These are phyloP conservation scores for Farysia itapuensis DNA, from an alignment of 1,284 basidiomycete genomes.

Conservation along the genomic window DNA sequence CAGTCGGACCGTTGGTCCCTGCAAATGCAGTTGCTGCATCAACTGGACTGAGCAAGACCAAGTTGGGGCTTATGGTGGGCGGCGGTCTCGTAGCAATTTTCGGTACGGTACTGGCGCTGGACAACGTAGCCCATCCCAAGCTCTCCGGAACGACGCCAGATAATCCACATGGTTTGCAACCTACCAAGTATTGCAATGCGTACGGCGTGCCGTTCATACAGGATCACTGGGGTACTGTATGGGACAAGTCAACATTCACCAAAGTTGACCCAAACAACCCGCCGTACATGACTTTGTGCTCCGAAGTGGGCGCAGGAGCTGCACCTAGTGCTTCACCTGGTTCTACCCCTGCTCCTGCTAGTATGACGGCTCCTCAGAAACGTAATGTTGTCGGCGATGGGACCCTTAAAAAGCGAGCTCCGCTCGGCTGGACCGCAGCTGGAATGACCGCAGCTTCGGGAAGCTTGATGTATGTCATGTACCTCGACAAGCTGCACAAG, in stretches of 20 bases:
- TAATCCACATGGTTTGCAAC: conserved; percentile 12
- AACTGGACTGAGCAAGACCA: too few species aligned
- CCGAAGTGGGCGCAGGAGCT: not conserved
- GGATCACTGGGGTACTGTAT: conserved; percentile 15
- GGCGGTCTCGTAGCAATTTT: not conserved
- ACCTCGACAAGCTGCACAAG: conserved; percentile 15
- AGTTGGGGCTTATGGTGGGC: too few species aligned
- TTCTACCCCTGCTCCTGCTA: not conserved
- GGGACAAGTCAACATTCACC: conserved; percentile 20
- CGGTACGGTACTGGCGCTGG: conserved; percentile 3
- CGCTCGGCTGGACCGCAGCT: not conserved
- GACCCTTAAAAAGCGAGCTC: not conserved
- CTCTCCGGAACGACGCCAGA: conserved; percentile 9
- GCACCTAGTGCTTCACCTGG: not conserved
- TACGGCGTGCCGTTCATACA: conserved; percentile 7
- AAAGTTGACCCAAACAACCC: conserved; percentile 2
- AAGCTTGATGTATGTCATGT: conserved; percentile 3
- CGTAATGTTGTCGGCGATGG: too few species aligned
- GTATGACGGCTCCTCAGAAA: too few species aligned
- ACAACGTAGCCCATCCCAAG: conserved; percentile 8
- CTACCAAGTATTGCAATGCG: conserved; percentile 6
- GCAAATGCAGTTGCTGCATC: too few species aligned
- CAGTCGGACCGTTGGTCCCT: too few species aligned
- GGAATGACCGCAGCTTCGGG: not conserved
- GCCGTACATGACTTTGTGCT: not conserved